Percentiles rank a stretch among this genome's conserved stretches.
Conservation (phyloP, 768 basidiomycete species). For the Lentinula edodes region DNA sequence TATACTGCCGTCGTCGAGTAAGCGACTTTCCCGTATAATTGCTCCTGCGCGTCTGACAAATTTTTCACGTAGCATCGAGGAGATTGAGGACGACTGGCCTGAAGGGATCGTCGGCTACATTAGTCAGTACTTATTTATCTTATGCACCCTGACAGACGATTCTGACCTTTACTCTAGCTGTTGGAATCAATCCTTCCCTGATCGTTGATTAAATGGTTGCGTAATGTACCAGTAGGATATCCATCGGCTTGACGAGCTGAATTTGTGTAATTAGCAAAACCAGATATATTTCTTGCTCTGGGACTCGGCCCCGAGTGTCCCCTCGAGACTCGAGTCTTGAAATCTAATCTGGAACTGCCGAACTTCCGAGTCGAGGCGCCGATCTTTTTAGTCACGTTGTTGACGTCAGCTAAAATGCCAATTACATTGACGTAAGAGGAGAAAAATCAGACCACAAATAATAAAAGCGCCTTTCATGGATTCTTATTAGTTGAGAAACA, state of each 20-base stretch:
- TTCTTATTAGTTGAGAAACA: background rate
- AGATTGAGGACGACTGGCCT: conserved; percentile 24
- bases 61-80: conserved; percentile 14
- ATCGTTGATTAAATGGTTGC: conserved; percentile 6
- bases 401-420: background rate
- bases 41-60: background rate
- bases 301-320: no score
- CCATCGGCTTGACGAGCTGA: no score
- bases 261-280: background rate
- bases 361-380: background rate
- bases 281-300: background rate
- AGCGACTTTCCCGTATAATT: background rate
- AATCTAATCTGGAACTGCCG: no score
- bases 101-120: conserved; percentile 26
- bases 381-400: background rate
- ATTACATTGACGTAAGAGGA: background rate
- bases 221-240: no score
- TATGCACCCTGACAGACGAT: background rate
- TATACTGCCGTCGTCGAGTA: conserved; percentile 26
- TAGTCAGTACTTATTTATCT: conserved; percentile 15
- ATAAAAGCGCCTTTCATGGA: background rate
- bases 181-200: conserved; percentile 23
- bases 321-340: no score
- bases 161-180: conserved; percentile 13
- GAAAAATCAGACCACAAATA: background rate